Evolutionary conservation across 1,284 basidiomycete genomes (phyloP).

Genomic region (Tranzscheliella williamsii): DNA sequence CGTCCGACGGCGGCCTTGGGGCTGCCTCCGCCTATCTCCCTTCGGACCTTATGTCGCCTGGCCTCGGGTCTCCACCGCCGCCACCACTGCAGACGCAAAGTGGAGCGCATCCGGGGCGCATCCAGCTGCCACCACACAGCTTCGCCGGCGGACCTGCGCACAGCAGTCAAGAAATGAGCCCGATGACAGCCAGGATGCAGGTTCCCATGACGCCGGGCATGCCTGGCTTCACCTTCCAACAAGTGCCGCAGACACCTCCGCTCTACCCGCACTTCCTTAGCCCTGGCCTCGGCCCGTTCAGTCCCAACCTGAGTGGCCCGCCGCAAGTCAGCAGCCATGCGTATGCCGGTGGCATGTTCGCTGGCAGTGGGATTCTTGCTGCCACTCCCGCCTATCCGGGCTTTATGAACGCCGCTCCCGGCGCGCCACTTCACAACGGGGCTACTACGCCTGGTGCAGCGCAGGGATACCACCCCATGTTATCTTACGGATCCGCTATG

Average conservation of each 20-base stretch:
- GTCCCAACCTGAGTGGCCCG: conserved; percentile 42
- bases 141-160: neutral
- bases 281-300: conserved; percentile 56
- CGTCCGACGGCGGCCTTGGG: conserved; percentile 17
- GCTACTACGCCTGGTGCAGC: no score
- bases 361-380: neutral
- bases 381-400: neutral
- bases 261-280: conserved; percentile 60
- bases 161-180: conserved; percentile 13
- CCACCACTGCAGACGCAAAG: neutral
- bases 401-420: conserved; percentile 38
- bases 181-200: conserved; percentile 27
- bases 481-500: no score
- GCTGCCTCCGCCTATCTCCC: conserved; percentile 31
- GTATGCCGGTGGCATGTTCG: no score
- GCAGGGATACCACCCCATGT: no score
- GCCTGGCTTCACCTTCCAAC: conserved; percentile 62
- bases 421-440: conserved; percentile 29
- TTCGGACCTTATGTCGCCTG: conserved; percentile 40
- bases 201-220: conserved; percentile 62
- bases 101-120: conserved; percentile 44
- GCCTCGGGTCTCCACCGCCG: conserved; percentile 22
- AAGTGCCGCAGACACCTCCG: conserved; percentile 62
- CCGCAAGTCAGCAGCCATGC: conserved; percentile 2
- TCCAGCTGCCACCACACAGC: conserved; percentile 40